Conservation (phyloP, 495 filamentous ascomycete species). For the Corynascus novoguineensis region DNA sequence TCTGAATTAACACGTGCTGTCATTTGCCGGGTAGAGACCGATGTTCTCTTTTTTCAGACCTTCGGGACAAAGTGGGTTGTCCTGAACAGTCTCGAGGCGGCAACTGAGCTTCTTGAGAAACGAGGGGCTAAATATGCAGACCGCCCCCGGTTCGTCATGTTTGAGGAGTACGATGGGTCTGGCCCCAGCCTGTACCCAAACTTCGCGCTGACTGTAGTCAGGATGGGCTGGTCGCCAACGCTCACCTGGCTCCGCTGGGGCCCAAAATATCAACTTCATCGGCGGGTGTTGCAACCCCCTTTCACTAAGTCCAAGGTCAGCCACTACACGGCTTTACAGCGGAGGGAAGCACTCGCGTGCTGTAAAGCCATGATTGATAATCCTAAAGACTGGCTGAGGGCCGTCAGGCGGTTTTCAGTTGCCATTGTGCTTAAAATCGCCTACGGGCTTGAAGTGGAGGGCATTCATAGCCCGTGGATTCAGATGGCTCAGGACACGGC, state of each 20-base stretch:
- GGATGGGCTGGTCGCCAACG: slow-evolving; percentile 44
- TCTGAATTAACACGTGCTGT: neutral
- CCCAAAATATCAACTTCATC: slow-evolving; percentile 42
- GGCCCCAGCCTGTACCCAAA: neutral
- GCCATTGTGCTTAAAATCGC: slow-evolving; percentile 36
- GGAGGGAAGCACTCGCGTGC: slow-evolving; percentile 31
- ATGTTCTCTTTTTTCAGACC: slow-evolving; percentile 37
- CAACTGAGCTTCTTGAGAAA: slow-evolving; percentile 41
- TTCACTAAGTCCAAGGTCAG: slow-evolving; percentile 35
- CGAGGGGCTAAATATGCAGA: slow-evolving; percentile 42
- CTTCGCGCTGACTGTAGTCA: slow-evolving; percentile 3
- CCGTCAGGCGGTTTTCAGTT: slow-evolving; percentile 27
- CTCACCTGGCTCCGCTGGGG: slow-evolving; percentile 47
- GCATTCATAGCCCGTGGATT: slow-evolving; percentile 38
- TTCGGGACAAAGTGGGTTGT: slow-evolving; percentile 41
- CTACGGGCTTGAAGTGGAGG: slow-evolving; percentile 41
- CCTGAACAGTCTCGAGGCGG: slow-evolving; percentile 36
- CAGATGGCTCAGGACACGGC: slow-evolving; percentile 41
- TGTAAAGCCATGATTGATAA: slow-evolving; percentile 26
- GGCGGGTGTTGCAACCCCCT: slow-evolving; percentile 38
- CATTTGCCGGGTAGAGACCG: slow-evolving; percentile 17
- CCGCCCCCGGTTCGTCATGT: slow-evolving; percentile 44
- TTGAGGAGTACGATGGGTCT: slow-evolving; percentile 33
- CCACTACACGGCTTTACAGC: slow-evolving; percentile 30
- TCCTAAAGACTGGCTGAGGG: slow-evolving; percentile 22